These are phyloP conservation scores for Epicoccum sorghinum DNA, from an alignment of 2,329 filamentous ascomycete species.

Conservation along the genomic window DNA sequence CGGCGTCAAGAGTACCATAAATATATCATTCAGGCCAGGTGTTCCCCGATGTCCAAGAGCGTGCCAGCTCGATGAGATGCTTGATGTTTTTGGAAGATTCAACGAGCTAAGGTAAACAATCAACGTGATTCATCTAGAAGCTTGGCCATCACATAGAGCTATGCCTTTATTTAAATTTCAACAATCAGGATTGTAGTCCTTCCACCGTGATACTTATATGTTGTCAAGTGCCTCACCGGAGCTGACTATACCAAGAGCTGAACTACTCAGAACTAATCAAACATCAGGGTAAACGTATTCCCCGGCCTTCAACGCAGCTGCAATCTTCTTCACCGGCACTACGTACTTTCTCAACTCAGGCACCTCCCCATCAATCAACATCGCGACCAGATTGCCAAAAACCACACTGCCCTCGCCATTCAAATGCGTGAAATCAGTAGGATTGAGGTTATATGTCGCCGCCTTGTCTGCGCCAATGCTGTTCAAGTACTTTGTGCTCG, in stretches of 20 bases:
- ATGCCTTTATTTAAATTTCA: too few relatives aligned
- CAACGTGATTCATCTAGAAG: too few relatives aligned
- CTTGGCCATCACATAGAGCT: too few relatives aligned
- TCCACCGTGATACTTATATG: too few relatives aligned
- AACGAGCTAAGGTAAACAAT: too few relatives aligned
- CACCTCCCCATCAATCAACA: constrained; percentile 19
- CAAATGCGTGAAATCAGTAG: constrained; percentile 30
- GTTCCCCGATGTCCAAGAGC: too few relatives aligned
- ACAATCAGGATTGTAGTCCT: too few relatives aligned
- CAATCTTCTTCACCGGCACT: constrained; percentile 17
- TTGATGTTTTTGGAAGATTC: too few relatives aligned
- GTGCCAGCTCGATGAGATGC: too few relatives aligned
- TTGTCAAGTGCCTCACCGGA: too few relatives aligned
- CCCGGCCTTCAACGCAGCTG: constrained; percentile 18
- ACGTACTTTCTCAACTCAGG: constrained; percentile 20
- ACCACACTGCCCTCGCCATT: constrained; percentile 29
- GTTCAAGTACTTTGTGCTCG: constrained; percentile 57
- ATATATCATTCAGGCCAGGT: neutral
- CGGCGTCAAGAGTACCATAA: constrained; percentile 3
- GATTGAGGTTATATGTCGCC: constrained; percentile 55
- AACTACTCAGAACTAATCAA: neutral
- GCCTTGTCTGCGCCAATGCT: constrained; percentile 56
- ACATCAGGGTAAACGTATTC: constrained; percentile 21
- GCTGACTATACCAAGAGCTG: too few relatives aligned
- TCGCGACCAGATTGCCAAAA: constrained; percentile 32